Base-by-base conservation (phyloP, 2,329 filamentous ascomycete species). In the Aureobasidium lini region DNA sequence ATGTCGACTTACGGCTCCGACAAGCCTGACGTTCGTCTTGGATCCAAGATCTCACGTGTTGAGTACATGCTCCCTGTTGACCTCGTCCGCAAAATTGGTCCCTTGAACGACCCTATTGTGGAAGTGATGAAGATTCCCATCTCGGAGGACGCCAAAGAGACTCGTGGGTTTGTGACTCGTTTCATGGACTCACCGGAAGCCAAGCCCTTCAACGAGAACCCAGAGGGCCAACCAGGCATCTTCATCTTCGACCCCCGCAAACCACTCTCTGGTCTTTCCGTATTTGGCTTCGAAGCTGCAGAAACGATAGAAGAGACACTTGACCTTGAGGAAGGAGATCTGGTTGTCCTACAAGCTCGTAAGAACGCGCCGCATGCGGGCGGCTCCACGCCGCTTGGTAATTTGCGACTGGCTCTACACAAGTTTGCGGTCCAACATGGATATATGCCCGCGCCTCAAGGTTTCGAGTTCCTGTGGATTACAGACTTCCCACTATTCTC, bases 401-500 rank as follows among this genome's bases (percentile, higher is more conserved):
- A 86, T 53, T 74, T 95, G 5, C 85, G 92, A 36, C 83, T 80
- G 4, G 81, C 85, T 0, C 73, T 95, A 0, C 86, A 91, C 76
- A 83, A 84, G 61, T 77, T 80, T 8, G 87, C 89, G 2, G 81
- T 92, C 0, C 79, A 83, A n/a, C 73, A 81, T 29, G 81, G 77
- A 0, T 76, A 88, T 34, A 76, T 90, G 18, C 66, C 74, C 0
- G 71, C 75, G 0, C 78, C 69, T 0, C 68, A 71, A 11, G 78
- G 78, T 60, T 91, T 83, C 75, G 78, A 79, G 61, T 93, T 92
- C 72, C 80, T 88, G 59, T 99, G 94, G 94, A 82, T 99, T 11
- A 87, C 82, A 0, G 85, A 93, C 61, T 99, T 99, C 70, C 94
- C 94, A 11, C 84, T 99, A 67, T 99, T 99, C 76, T 91, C 90